Conservation (phyloP, 75 land plant species). For the Picea glauca region DNA sequence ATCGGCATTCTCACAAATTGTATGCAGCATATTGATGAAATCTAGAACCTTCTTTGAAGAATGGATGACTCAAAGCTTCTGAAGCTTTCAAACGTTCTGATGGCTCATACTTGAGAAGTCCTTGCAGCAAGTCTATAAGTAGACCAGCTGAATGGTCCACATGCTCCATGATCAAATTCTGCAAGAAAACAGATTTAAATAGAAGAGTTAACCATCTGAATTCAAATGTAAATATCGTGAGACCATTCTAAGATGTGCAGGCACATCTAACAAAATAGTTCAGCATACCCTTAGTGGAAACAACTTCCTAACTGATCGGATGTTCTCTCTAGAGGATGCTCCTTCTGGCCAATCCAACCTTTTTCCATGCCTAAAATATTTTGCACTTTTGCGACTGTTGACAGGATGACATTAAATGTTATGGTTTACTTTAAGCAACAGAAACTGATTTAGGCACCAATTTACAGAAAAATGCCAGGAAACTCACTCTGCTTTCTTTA, state of each 20-base stretch:
- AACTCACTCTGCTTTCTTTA: conserved; percentile 62
- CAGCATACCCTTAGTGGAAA: conserved; percentile 53
- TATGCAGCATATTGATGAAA: background rate
- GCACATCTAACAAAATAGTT: background rate
- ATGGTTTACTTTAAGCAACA: no score
- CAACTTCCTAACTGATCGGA: conserved; percentile 59
- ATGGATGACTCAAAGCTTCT: conserved; percentile 85
- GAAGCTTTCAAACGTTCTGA: conserved; percentile 57
- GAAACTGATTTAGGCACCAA: background rate
- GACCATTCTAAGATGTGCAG: background rate
- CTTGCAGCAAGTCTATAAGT: conserved; percentile 73
- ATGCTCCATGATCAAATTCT: conserved; percentile 83
- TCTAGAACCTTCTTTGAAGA: conserved; percentile 31
- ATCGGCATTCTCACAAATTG: background rate
- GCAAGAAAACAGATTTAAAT: conserved; percentile 7
- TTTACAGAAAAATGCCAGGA: background rate
- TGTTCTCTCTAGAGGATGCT: conserved; percentile 71
- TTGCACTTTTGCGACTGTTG: conserved; percentile 63
- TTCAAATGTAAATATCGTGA: background rate
- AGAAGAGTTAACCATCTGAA: background rate
- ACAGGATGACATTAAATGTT: background rate
- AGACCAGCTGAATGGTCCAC: conserved; percentile 84
- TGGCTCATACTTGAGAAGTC: conserved; percentile 80
- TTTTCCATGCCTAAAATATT: conserved; percentile 69
- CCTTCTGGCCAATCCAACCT: conserved; percentile 90